phyloP scores from a whole-genome alignment of 108 stramenopile genomes.

The Skeletonema grethae region DNA sequence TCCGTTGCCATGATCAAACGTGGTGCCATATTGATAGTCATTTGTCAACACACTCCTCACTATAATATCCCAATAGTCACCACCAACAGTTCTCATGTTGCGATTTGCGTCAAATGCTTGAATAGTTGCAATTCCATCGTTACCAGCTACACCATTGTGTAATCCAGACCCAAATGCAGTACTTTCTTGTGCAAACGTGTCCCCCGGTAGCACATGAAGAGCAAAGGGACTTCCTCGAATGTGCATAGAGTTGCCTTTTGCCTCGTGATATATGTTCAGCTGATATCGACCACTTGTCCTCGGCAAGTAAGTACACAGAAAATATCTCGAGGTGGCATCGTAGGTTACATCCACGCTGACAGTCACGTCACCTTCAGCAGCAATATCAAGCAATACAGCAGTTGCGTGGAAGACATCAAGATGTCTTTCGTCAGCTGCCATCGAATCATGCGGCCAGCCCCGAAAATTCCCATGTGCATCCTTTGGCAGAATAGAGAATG shows the following conservation, averaged over 20 bases:
- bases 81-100: constrained; percentile 29
- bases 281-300: constrained; percentile 23
- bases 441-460: constrained; percentile 12
- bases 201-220: constrained; percentile 24
- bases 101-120: constrained; percentile 26
- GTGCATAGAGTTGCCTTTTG: constrained; percentile 10
- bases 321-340: constrained; percentile 13
- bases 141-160: constrained; percentile 36
- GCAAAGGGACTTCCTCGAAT: constrained; percentile 47
- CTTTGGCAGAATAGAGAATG: constrained; percentile 25
- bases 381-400: constrained; percentile 13
- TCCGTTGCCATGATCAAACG: constrained; percentile 30
- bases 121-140: constrained; percentile 23
- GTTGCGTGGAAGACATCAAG: constrained; percentile 22
- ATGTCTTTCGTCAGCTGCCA: constrained; percentile 10
- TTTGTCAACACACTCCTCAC: constrained; percentile 5
- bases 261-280: constrained; percentile 18
- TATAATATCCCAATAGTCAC: constrained; percentile 39
- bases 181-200: constrained; percentile 38
- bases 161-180: constrained; percentile 33
- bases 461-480: constrained; percentile 43
- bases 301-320: constrained; percentile 9
- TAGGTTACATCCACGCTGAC: constrained; percentile 23
- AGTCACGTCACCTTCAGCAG: background rate
- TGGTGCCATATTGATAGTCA: constrained; percentile 25